A percentile compares a stretch with the other conserved stretches of the same genome.
These are phyloP conservation scores for Auricularia cornea DNA, from an alignment of 768 basidiomycete species.

Conservation along the genomic window DNA sequence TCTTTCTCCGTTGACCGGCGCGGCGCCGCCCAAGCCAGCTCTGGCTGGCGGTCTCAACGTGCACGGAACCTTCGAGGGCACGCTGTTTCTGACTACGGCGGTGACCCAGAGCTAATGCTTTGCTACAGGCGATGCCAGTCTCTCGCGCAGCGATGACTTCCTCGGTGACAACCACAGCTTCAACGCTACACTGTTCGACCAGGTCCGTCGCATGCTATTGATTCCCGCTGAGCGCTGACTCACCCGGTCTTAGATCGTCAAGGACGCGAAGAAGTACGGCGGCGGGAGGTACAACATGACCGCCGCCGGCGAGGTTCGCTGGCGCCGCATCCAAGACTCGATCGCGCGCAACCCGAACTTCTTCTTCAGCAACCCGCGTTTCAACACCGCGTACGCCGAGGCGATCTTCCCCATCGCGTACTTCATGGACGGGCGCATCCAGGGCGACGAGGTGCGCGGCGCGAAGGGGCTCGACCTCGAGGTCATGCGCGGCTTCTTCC, in stretches of 20 bases:
- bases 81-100: too few relatives aligned
- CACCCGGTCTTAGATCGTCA: background rate
- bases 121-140: conserved; percentile 3
- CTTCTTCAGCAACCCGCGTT: conserved; percentile 3
- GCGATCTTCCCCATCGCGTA: conserved; percentile 2
- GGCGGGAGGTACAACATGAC: background rate
- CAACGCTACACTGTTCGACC: conserved; percentile 3
- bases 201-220: background rate
- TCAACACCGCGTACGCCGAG: conserved; percentile 4
- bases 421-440: conserved; percentile 3
- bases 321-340: conserved; percentile 2
- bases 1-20: background rate
- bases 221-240: background rate
- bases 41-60: conserved; percentile 3
- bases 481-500: conserved; percentile 3
- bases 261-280: background rate
- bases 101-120: background rate
- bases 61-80: conserved; percentile 6
- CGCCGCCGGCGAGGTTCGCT: conserved; percentile 3
- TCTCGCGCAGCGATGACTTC: conserved; percentile 7
- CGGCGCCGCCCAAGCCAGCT: background rate
- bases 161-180: conserved; percentile 6
- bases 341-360: conserved; percentile 6
- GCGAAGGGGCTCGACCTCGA: conserved; percentile 1
- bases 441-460: background rate